Conservation (phyloP, 352 stramenopile genomes). For the Pythium chondricola region DNA sequence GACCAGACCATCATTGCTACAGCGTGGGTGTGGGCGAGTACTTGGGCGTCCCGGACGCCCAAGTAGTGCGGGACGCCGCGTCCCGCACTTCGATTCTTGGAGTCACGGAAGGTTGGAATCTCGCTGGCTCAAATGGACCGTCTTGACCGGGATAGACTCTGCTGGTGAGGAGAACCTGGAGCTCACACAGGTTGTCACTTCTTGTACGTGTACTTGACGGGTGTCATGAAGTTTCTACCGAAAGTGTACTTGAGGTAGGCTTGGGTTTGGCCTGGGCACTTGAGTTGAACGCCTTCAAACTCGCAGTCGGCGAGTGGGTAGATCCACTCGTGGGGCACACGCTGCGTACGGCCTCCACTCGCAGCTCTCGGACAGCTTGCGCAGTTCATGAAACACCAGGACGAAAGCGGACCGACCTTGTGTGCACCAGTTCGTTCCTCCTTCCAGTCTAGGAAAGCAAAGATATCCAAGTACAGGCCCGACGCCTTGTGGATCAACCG, state of each 20-base stretch:
- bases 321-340: slow-evolving; percentile 6
- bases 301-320: slow-evolving; percentile 7
- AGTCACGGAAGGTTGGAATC: no score
- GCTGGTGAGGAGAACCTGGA: no score
- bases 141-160: no score
- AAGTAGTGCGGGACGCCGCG: no score
- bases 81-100: no score
- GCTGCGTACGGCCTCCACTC: not conserved
- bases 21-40: no score
- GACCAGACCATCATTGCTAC: no score
- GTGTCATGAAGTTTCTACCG: slow-evolving; percentile 8
- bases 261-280: slow-evolving; percentile 4
- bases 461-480: slow-evolving; percentile 25
- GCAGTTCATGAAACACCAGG: slow-evolving; percentile 20
- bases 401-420: slow-evolving; percentile 11
- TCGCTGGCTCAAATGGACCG: no score
- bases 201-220: slow-evolving; percentile 3
- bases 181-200: no score
- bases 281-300: slow-evolving; percentile 7
- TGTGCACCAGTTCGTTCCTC: slow-evolving; percentile 3
- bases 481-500: slow-evolving; percentile 16
- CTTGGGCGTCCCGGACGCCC: no score
- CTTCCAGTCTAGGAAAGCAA: slow-evolving; percentile 20
- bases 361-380: not conserved
- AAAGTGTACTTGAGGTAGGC: slow-evolving; percentile 8